A percentile compares a stretch with the other conserved stretches of the same genome.
These are phyloP conservation scores for Creolimax fragrantissima DNA, from an alignment of 78 protist species.

Conservation along the genomic window DNA sequence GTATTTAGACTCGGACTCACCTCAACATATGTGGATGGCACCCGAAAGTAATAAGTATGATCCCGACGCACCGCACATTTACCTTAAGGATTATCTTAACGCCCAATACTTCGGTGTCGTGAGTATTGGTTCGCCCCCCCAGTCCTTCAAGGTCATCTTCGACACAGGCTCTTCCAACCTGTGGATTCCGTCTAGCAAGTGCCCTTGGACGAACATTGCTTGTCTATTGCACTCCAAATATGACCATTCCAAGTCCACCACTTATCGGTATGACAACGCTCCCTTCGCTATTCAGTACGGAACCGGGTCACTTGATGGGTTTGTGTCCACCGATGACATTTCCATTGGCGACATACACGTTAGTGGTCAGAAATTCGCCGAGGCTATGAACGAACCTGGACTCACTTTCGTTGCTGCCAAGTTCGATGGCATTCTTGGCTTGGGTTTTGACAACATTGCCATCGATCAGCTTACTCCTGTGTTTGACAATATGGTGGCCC, in stretches of 20 bases:
- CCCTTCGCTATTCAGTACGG: slow-evolving; percentile 84
- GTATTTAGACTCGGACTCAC: not conserved
- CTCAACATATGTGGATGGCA: not conserved
- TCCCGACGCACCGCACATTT: not conserved
- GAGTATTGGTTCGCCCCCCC: slow-evolving; percentile 90
- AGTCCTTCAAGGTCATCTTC: slow-evolving; percentile 80
- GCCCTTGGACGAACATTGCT: slow-evolving; percentile 32
- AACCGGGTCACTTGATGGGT: slow-evolving; percentile 79
- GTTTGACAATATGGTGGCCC: slow-evolving; percentile 63
- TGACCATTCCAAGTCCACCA: slow-evolving; percentile 50
- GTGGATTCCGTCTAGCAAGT: slow-evolving; percentile 55
- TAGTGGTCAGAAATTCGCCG: slow-evolving; percentile 72
- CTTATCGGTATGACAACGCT: slow-evolving; percentile 74
- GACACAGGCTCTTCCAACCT: slow-evolving; percentile 96
- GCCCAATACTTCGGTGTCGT: slow-evolving; percentile 90
- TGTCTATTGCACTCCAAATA: slow-evolving; percentile 73
- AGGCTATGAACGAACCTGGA: slow-evolving; percentile 84
- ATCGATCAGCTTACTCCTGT: slow-evolving; percentile 74
- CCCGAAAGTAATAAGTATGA: not conserved
- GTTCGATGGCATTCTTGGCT: slow-evolving; percentile 84
- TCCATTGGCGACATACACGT: slow-evolving; percentile 61
- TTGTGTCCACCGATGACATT: slow-evolving; percentile 61
- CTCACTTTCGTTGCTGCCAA: slow-evolving; percentile 77
- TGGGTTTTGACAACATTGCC: slow-evolving; percentile 80
- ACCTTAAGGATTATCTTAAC: slow-evolving; percentile 21